Percentiles rank a stretch among this genome's conserved stretches.
Evolutionary conservation across 345 rosid species (phyloP).

Genomic region (Salix koriyanagi): DNA sequence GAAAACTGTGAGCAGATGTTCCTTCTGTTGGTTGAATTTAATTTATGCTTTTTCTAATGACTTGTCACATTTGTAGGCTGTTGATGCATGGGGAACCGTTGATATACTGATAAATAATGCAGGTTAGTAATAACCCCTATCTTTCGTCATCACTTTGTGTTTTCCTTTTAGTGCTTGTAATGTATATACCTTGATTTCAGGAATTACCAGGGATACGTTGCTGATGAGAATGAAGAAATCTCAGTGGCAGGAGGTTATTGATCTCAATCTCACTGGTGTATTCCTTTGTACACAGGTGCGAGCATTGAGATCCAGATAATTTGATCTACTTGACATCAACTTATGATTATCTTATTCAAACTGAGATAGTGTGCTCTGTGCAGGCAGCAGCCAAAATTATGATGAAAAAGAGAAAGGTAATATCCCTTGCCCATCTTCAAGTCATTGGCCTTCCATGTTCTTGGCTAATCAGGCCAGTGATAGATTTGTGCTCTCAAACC

Average conservation of each 20-base stretch:
- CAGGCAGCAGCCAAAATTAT: slow-evolving; percentile 95
- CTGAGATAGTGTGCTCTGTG: slow-evolving; percentile 32
- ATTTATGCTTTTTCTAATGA: not conserved
- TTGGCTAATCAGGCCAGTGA: not conserved
- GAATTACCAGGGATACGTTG: slow-evolving; percentile 83
- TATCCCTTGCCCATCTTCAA: not conserved
- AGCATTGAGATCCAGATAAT: slow-evolving; percentile 8
- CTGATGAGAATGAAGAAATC: slow-evolving; percentile 87
- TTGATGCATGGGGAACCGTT: slow-evolving; percentile 92
- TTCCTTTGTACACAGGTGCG: slow-evolving; percentile 92
- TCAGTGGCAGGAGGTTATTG: slow-evolving; percentile 94
- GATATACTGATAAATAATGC: slow-evolving; percentile 94
- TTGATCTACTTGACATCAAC: slow-evolving; percentile 7
- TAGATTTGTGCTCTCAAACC: not conserved
- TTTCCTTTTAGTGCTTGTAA: not conserved
- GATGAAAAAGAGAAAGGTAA: slow-evolving; percentile 90
- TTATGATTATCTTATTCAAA: slow-evolving; percentile 11
- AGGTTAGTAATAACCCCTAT: slow-evolving; percentile 39
- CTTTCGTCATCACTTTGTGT: not conserved
- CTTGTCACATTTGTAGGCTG: slow-evolving; percentile 54
- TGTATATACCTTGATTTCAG: slow-evolving; percentile 34
- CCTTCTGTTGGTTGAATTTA: slow-evolving; percentile 8
- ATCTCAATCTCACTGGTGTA: slow-evolving; percentile 89
- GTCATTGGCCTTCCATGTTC: not conserved
- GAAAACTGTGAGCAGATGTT: slow-evolving; percentile 61